Conservation (phyloP, 352 stramenopile genomes). For the Elongisporangium anandrum region DNA sequence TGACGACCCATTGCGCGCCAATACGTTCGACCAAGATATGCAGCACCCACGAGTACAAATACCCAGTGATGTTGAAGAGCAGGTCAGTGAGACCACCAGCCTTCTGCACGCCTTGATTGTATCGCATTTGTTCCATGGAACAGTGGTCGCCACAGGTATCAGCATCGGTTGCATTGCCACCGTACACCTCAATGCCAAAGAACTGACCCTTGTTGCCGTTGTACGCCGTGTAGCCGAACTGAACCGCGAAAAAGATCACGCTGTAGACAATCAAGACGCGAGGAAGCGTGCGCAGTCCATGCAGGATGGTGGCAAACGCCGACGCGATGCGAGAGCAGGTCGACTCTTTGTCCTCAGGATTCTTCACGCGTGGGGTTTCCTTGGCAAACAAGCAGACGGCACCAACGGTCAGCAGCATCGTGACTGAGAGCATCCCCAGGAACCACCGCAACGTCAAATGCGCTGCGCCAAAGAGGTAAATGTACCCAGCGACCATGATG, state of each 20-base stretch:
- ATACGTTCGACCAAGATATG: slow-evolving; percentile 38
- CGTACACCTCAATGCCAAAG: slow-evolving; percentile 55
- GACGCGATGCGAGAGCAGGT: slow-evolving; percentile 18
- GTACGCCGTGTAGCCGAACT: slow-evolving; percentile 62
- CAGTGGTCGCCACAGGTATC: slow-evolving; percentile 34
- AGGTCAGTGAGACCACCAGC: slow-evolving; percentile 41
- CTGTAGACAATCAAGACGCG: slow-evolving; percentile 37
- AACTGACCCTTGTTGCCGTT: slow-evolving; percentile 66
- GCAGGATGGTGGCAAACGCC: slow-evolving; percentile 42
- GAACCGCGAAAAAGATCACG: slow-evolving; percentile 42
- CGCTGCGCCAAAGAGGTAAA: slow-evolving; percentile 61
- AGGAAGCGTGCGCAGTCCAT: slow-evolving; percentile 41
- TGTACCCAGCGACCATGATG: slow-evolving; percentile 67
- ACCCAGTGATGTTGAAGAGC: slow-evolving; percentile 50
- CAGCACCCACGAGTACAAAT: slow-evolving; percentile 44
- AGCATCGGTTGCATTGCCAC: slow-evolving; percentile 34
- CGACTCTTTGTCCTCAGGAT: slow-evolving; percentile 9
- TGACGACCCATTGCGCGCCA: slow-evolving; percentile 36
- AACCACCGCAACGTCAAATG: slow-evolving; percentile 65
- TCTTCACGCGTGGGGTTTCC: slow-evolving; percentile 24
- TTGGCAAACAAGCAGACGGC: slow-evolving; percentile 52
- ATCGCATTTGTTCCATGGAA: slow-evolving; percentile 23
- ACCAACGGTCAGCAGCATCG: slow-evolving; percentile 53
- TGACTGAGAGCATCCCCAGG: slow-evolving; percentile 62
- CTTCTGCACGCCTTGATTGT: slow-evolving; percentile 52